A percentile compares a stretch with the other conserved stretches of the same genome.
These are phyloP conservation scores for Alternaria triticimaculans DNA, from an alignment of 2,329 filamentous ascomycete genomes.

Conservation along the genomic window DNA sequence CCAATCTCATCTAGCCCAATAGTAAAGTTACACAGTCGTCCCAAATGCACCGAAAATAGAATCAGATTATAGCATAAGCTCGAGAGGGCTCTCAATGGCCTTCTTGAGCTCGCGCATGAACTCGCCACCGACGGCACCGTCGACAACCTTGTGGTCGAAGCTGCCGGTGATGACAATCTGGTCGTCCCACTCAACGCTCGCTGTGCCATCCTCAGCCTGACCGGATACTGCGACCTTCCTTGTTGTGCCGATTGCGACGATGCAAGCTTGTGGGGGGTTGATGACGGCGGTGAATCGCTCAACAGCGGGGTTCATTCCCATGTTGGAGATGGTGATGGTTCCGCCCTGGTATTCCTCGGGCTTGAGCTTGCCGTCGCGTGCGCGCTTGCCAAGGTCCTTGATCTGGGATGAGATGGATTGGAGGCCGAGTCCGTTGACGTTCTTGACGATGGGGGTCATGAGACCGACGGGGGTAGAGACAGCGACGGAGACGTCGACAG, in stretches of 20 bases:
- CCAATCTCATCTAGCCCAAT: constrained; percentile 19
- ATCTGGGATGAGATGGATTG: constrained; percentile 85
- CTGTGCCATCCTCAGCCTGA: constrained; percentile 80
- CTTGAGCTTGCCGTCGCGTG: constrained; percentile 97
- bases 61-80: constrained; percentile 77
- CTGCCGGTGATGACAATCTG: constrained; percentile 93
- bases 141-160: constrained; percentile 99
- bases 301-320: constrained; percentile 98
- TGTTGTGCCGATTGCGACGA: constrained; percentile 92
- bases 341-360: constrained; percentile 99
- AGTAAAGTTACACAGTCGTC: constrained; percentile 32
- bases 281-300: constrained; percentile 98
- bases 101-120: constrained; percentile 98
- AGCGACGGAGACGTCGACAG: constrained; percentile 92
- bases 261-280: constrained; percentile 96
- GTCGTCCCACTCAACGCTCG: constrained; percentile 85
- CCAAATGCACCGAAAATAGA: constrained; percentile 17
- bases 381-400: constrained; percentile 97
- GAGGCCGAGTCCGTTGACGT: constrained; percentile 84
- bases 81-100: constrained; percentile 94
- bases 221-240: constrained; percentile 92
- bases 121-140: constrained; percentile 94
- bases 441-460: constrained; percentile 96
- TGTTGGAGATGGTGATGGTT: constrained; percentile 99
- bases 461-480: constrained; percentile 92